A percentile compares a stretch with the other conserved stretches of the same genome.
These are phyloP conservation scores for Sclerotinia spermophila DNA, from an alignment of 2,329 filamentous ascomycete species.

Conservation along the genomic window DNA sequence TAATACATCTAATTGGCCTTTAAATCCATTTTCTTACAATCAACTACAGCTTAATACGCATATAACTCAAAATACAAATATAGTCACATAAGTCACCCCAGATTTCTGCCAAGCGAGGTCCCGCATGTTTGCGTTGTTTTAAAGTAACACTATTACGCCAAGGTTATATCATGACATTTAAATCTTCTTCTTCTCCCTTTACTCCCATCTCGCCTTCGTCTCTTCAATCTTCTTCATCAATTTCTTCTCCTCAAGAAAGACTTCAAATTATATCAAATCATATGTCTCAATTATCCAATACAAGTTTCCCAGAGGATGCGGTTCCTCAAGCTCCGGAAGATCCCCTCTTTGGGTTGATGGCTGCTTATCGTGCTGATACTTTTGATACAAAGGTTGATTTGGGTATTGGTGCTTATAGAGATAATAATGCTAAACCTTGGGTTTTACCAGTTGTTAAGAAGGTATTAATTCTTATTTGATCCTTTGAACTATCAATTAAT, in stretches of 20 bases:
- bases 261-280: conserved; percentile 64
- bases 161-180: conserved; percentile 19
- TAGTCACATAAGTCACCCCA: conserved; percentile 16
- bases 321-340: conserved; percentile 93
- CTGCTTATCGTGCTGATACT: conserved; percentile 78
- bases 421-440: conserved; percentile 95
- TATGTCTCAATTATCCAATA: conserved; percentile 53
- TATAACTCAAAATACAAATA: background rate
- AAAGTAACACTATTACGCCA: background rate
- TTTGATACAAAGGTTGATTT: conserved; percentile 83
- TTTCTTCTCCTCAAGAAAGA: conserved; percentile 46
- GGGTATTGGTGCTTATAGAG: conserved; percentile 88
- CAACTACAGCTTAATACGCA: background rate
- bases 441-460: conserved; percentile 94
- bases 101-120: conserved; percentile 18
- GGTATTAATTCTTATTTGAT: conserved; percentile 64
- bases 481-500: background rate
- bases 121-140: conserved; percentile 8
- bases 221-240: background rate
- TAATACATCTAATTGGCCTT: background rate
- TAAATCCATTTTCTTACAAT: background rate
- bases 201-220: conserved; percentile 19
- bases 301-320: conserved; percentile 69
- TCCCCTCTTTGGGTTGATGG: conserved; percentile 88
- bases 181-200: conserved; percentile 16